phyloP scores from a whole-genome alignment of 208 protist genomes.

The Trypanosoma mega region DNA sequence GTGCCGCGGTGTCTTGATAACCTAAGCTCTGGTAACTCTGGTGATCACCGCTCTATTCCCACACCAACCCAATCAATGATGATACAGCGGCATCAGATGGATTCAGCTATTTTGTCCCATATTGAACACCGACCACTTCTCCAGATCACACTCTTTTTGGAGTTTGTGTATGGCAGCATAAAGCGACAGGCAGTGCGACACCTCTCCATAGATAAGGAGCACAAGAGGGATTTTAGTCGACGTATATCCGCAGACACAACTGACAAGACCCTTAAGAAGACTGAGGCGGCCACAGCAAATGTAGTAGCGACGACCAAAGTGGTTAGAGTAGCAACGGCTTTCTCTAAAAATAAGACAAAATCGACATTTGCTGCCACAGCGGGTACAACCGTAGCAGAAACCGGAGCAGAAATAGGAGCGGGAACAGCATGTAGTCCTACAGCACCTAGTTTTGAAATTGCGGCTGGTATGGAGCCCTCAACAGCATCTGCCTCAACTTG shows the following conservation, averaged over 20 bases:
- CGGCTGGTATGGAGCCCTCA: not conserved
- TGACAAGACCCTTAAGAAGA: too few relatives aligned
- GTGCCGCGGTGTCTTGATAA: conserved; percentile 38
- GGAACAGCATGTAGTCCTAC: too few relatives aligned
- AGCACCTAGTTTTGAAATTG: too few relatives aligned
- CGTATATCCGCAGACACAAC: too few relatives aligned
- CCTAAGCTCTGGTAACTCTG: conserved; percentile 13
- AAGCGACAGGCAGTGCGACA: not conserved
- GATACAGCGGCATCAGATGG: conserved; percentile 18
- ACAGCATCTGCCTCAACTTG: conserved; percentile 9
- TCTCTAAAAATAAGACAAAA: too few relatives aligned
- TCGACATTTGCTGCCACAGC: too few relatives aligned
- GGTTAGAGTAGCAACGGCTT: too few relatives aligned
- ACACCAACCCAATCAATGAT: not conserved
- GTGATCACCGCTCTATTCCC: not conserved
- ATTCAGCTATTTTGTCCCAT: conserved; percentile 29
- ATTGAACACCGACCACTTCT: conserved; percentile 58
- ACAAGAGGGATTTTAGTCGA: too few relatives aligned
- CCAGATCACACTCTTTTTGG: conserved; percentile 67
- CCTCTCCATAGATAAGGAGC: not conserved
- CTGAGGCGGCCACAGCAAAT: too few relatives aligned
- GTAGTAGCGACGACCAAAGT: too few relatives aligned
- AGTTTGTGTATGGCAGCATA: conserved; percentile 14
- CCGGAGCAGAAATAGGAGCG: too few relatives aligned
- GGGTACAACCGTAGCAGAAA: too few relatives aligned